Conservation (phyloP, 805 yeast genomes). For the Candida nitratophila region DNA sequence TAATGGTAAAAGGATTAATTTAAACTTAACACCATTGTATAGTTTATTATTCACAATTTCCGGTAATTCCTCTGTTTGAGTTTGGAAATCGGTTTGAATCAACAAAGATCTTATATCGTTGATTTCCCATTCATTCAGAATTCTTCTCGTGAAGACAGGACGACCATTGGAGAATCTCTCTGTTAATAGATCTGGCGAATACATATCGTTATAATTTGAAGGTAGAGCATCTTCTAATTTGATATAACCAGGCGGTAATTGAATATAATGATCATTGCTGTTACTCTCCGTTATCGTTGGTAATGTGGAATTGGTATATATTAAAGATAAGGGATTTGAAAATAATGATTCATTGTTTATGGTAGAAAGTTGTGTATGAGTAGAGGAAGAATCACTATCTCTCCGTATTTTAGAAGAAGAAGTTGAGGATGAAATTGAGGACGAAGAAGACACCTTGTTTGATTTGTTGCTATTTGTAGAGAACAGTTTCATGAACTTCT, state of each 20-base stretch:
- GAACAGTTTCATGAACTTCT: background rate
- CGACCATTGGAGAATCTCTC: slow-evolving; percentile 50
- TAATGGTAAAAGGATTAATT: slow-evolving; percentile 46
- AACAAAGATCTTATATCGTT: slow-evolving; percentile 63
- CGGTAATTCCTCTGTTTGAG: slow-evolving; percentile 34
- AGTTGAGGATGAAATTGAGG: background rate
- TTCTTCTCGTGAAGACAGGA: slow-evolving; percentile 56
- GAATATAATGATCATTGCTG: background rate
- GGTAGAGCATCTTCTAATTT: slow-evolving; percentile 49
- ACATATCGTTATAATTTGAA: slow-evolving; percentile 43
- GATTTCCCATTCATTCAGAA: slow-evolving; percentile 61
- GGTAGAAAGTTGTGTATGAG: background rate
- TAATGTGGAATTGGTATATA: slow-evolving; percentile 21
- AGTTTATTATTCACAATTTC: slow-evolving; percentile 13
- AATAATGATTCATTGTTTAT: slow-evolving; percentile 9
- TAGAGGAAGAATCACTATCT: background rate
- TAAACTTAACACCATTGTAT: slow-evolving; percentile 31
- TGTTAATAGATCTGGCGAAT: slow-evolving; percentile 45
- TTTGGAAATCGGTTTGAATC: slow-evolving; percentile 49
- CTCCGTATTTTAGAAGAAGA: background rate
- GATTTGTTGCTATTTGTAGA: background rate
- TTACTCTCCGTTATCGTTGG: slow-evolving; percentile 8
- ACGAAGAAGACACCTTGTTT: background rate
- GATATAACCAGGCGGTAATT: slow-evolving; percentile 7
- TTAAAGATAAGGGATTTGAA: slow-evolving; percentile 15